Evolutionary conservation across 805 yeast species (phyloP), one percentile per base, ranked within the genome.

Genomic region (Metschnikowia dekortorum): DNA sequence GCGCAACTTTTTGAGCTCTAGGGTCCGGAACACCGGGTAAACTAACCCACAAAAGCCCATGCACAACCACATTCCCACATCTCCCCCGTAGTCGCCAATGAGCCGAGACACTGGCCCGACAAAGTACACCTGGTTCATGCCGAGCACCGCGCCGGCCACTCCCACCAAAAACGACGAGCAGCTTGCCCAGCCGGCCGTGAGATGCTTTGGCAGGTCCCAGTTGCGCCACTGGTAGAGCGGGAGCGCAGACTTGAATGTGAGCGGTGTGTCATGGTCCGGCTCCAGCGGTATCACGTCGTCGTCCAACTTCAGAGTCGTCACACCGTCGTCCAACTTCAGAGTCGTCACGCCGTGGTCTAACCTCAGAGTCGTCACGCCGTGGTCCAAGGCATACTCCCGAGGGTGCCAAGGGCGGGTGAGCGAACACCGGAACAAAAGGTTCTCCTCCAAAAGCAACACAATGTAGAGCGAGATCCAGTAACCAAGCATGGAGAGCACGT

Each of bases 171-270:
- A 56, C 2, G 61, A 52, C 1, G 37, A 43, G 3, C 50, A 46
- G 13, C 58, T 52, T 1, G 63, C 61, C 16, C 51, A 48, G 2
- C 64, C 63, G 6, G 46, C 44, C 4, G 63, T 65, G 46, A 66
- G 61, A 6, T 55, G 47, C n/a, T 48, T 31, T 1, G 66, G 66
- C 13, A 57, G 44, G 48, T 69, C 54, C 73, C 73, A 69, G 29
- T 52, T 44, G 8, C 54, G 44, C 70, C 72, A 69, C 43, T 68
- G 66, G 57, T 68, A 69, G 34, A 9, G 34, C 34, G 34, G 34
- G 6, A 32, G 34, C n/a, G 11, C 13, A 5, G n/a, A 1, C 6
- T 8, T 6, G 13, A 14, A 11, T 9, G 34, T 1, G 9, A 10
- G 13, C 34, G 13, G 13, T 2, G 13, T 5, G n/a, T 9, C n/a